A percentile compares a stretch with the other conserved stretches of the same genome.
These are phyloP conservation scores for Fusarium sp. DNA, from an alignment of 2,329 filamentous ascomycete genomes.

Conservation along the genomic window DNA sequence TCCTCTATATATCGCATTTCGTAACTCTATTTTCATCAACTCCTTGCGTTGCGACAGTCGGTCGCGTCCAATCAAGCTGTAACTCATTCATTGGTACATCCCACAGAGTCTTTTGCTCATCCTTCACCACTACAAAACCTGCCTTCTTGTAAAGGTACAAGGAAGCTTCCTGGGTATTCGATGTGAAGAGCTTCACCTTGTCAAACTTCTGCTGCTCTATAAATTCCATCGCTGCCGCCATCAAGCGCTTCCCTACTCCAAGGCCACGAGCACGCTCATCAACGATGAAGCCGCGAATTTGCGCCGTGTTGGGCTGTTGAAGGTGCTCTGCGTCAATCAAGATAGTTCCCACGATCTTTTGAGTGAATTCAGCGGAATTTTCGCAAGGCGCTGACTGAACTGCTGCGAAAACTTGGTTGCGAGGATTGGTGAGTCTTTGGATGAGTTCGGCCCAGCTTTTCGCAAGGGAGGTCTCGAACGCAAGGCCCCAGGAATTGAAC, in stretches of 20 bases:
- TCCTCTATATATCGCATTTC: background rate
- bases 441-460: constrained; percentile 26
- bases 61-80: constrained; percentile 18
- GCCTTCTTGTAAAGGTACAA: constrained; percentile 11
- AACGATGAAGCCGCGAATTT: constrained; percentile 28
- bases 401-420: constrained; percentile 23
- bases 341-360: constrained; percentile 15
- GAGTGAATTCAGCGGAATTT: background rate
- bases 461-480: constrained; percentile 20
- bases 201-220: constrained; percentile 10
- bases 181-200: constrained; percentile 7
- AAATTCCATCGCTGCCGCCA: constrained; percentile 18
- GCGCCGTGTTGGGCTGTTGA: background rate
- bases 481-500: constrained; percentile 10
- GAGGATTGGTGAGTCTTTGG: constrained; percentile 16
- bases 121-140: constrained; percentile 4
- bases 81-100: constrained; percentile 16
- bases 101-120: constrained; percentile 22
- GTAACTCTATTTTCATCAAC: background rate
- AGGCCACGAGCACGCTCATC: constrained; percentile 21
- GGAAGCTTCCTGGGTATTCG: background rate
- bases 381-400: background rate
- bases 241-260: constrained; percentile 9
- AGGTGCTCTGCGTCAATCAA: constrained; percentile 16
- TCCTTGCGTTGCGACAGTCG: accelerated